These are phyloP conservation scores for Boletus edulis DNA, from an alignment of 768 basidiomycete species.

Conservation along the genomic window DNA sequence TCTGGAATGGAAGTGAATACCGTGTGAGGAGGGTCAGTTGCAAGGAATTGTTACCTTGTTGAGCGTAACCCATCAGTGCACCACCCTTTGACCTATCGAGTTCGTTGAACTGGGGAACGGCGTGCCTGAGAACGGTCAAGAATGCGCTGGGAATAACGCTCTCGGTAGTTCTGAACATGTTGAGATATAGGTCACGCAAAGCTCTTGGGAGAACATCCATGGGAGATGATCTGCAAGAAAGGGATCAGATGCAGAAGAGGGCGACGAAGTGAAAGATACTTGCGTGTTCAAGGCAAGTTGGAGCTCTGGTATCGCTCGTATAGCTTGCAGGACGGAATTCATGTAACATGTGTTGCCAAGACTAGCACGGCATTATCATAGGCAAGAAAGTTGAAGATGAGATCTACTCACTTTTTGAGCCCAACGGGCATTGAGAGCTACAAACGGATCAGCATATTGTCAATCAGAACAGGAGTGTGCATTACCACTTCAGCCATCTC, in stretches of 20 bases:
- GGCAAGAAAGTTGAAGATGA: not conserved
- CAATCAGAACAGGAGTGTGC: not conserved
- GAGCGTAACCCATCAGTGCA: conserved; percentile 59
- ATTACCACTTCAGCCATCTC: conserved; percentile 79
- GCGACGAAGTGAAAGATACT: conserved; percentile 20
- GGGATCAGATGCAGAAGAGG: not conserved
- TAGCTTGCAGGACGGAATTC: conserved; percentile 93
- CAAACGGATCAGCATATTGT: not conserved
- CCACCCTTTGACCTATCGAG: conserved; percentile 44
- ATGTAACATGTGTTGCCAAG: conserved; percentile 98
- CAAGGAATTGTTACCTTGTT: conserved; percentile 54
- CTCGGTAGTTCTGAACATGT: conserved; percentile 76
- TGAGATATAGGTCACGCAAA: conserved; percentile 66
- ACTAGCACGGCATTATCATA: conserved; percentile 28
- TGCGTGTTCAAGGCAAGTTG: conserved; percentile 65
- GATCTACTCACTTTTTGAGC: conserved; percentile 58
- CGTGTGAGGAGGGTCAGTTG: not conserved
- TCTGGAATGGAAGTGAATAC: conserved; percentile 42
- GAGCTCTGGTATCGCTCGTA: conserved; percentile 89
- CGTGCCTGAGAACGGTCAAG: conserved; percentile 65
- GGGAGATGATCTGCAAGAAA: conserved; percentile 32
- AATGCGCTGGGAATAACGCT: conserved; percentile 70
- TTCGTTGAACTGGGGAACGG: conserved; percentile 92
- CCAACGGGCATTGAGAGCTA: conserved; percentile 82
- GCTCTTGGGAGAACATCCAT: conserved; percentile 44